phyloP scores from a whole-genome alignment of 306 rosid genomes.

The Trifolium fragiferum region DNA sequence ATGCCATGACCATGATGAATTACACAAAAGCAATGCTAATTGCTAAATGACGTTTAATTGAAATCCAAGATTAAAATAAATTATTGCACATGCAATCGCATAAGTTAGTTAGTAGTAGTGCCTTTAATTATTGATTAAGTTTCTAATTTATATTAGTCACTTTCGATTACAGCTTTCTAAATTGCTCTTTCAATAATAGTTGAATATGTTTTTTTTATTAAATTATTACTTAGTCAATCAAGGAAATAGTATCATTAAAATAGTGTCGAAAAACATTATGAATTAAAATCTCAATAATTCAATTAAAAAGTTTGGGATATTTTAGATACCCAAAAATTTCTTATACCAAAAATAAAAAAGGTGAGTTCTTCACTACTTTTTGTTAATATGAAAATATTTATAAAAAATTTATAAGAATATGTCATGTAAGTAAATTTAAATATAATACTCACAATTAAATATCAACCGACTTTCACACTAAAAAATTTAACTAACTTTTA shows the following conservation, averaged over 20 bases:
- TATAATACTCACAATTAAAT: too few relatives aligned
- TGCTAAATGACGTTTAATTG: background rate
- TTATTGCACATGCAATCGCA: background rate
- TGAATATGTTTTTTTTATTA: background rate
- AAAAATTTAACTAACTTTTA: too few relatives aligned
- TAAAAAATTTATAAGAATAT: too few relatives aligned
- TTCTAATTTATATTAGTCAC: background rate
- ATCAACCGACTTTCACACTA: too few relatives aligned
- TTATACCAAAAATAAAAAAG: too few relatives aligned
- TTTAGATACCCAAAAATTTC: too few relatives aligned
- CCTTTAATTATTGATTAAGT: background rate
- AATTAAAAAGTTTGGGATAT: background rate
- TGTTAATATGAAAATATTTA: too few relatives aligned
- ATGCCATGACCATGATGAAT: slow-evolving; percentile 4
- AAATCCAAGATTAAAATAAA: background rate
- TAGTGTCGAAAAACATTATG: background rate
- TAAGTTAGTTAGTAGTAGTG: background rate
- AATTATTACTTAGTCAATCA: background rate
- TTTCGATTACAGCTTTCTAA: background rate
- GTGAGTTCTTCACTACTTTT: too few relatives aligned
- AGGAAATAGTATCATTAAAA: background rate
- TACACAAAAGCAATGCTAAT: background rate
- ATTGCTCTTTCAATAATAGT: background rate
- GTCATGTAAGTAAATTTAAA: too few relatives aligned
- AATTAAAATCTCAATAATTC: background rate